Evolutionary conservation across 2,329 filamentous ascomycete species (phyloP), one percentile per base, ranked within the genome.

Genomic region (Beauveria sp.): DNA sequence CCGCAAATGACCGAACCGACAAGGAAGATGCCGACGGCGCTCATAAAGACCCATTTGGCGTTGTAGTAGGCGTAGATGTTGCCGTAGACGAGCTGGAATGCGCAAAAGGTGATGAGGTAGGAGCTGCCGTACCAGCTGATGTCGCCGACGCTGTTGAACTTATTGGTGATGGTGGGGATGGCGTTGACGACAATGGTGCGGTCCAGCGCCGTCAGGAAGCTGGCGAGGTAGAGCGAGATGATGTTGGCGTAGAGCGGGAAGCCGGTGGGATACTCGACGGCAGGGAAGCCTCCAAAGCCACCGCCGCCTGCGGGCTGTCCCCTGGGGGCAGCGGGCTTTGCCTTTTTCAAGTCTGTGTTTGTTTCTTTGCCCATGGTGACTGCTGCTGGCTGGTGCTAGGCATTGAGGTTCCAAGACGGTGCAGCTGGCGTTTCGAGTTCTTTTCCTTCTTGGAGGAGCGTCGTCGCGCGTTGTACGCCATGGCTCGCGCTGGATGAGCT

Each of bases 141-240:
- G 48, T 50, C 48, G 48, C 48, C 48, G 48, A 50, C 48, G 48
- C 48, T 50, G 48, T 50, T 67, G 64, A 76, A 69, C 18, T 72
- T 67, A 56, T 70, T 65, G 5, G 70, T 70, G 46, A 74, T 74
- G n/a, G 68, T 69, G 5, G 73, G 74, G 50, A 73, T 70, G 6
- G 74, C 73, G 2, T 71, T 75, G 10, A 72, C 68, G 40, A 74
- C 68, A 56, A 75, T 74, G 3, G 72, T 74, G 64, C 68, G 68
- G 63, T 58, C 59, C 49, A 50, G 48, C 24, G 48, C 48, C 24
- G 54, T 57, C 40, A 57, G n/a, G 54, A 57, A 57, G 54, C 54
- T 46, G 22, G 54, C 54, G 34, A 57, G 54, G 40, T 57, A 57
- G 42, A 57, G 54, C 26, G 54, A 57, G 54, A 57, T 45, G 54